phyloP scores from a whole-genome alignment of 768 basidiomycete species.

The Tricholoma terreum region DNA sequence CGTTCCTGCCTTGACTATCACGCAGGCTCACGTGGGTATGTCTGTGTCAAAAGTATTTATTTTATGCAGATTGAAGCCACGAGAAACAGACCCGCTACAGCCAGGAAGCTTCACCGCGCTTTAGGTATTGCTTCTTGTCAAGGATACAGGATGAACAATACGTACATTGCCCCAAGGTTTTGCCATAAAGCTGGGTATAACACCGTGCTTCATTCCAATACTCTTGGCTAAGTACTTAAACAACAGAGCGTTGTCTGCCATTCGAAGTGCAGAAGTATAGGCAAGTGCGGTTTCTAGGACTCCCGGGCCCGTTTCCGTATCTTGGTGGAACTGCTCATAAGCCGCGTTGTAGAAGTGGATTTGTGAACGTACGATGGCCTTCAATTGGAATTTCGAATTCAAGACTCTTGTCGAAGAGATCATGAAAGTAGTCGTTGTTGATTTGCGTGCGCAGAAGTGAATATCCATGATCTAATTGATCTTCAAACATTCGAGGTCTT shows the following conservation, averaged over 20 bases:
- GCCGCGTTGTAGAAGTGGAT: background rate
- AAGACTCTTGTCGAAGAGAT: conserved; percentile 72
- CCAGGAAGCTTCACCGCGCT: conserved; percentile 70
- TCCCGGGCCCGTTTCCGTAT: conserved; percentile 92
- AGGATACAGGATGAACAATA: conserved; percentile 6
- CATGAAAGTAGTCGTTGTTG: conserved; percentile 87
- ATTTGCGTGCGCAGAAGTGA: conserved; percentile 88
- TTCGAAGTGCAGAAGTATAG: conserved; percentile 72
- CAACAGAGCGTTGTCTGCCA: conserved; percentile 89
- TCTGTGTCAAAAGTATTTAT: conserved; percentile 32
- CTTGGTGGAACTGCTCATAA: conserved; percentile 32
- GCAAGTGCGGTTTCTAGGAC: conserved; percentile 86
- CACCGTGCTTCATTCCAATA: conserved; percentile 81
- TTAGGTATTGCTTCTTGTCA: background rate
- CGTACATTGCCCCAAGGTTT: conserved; percentile 92
- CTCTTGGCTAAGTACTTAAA: conserved; percentile 95
- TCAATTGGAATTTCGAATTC: conserved; percentile 82
- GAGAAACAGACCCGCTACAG: conserved; percentile 72
- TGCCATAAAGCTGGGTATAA: conserved; percentile 97
- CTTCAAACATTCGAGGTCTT: background rate
- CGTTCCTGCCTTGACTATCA: conserved; percentile 62
- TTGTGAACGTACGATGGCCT: conserved; percentile 64
- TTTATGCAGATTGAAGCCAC: background rate
- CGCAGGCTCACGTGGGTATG: conserved; percentile 92
- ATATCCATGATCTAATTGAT: conserved; percentile 86